Evolutionary conservation across 2,329 filamentous ascomycete species (phyloP).

Genomic region (Alternaria incomplexa): DNA sequence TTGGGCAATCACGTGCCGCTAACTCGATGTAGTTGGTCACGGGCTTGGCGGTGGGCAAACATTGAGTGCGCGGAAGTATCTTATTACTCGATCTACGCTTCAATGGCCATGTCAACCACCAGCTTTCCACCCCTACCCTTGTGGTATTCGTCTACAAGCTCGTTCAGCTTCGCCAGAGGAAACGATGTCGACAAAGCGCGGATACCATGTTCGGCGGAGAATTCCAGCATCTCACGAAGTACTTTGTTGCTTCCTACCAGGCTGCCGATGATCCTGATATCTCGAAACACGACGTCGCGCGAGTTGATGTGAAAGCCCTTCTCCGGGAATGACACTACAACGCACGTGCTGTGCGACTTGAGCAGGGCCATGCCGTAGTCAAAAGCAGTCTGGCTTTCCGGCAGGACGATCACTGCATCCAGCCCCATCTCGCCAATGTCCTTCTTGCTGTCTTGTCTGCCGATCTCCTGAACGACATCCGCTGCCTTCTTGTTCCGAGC

Average conservation of each 20-base stretch:
- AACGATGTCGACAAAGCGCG: conserved; percentile 46
- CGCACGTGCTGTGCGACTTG: conserved; percentile 54
- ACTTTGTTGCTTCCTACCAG: conserved; percentile 52
- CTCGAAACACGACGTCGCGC: conserved; percentile 53
- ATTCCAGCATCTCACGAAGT: conserved; percentile 50
- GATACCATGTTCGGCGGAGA: conserved; percentile 46
- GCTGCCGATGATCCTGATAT: conserved; percentile 52
- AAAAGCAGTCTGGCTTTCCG: conserved; percentile 56
- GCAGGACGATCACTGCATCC: conserved; percentile 55
- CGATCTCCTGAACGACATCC: conserved; percentile 42
- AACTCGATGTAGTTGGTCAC: background rate
- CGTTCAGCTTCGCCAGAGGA: conserved; percentile 47
- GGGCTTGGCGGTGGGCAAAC: background rate
- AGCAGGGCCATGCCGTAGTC: conserved; percentile 55
- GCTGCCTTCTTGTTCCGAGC: conserved; percentile 42
- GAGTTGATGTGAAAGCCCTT: conserved; percentile 53
- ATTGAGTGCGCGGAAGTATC: too few relatives aligned
- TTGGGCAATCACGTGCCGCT: too few relatives aligned
- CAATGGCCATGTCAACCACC: conserved; percentile 50
- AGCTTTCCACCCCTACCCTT: conserved; percentile 55
- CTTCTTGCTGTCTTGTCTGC: conserved; percentile 44
- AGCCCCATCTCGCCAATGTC: conserved; percentile 52
- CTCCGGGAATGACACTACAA: conserved; percentile 56
- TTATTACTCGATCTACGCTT: background rate
- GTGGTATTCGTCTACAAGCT: conserved; percentile 54